Evolutionary conservation across 2,329 filamentous ascomycete genomes (phyloP), one percentile per base, ranked within the genome.

Genomic region (Aureobasidium sp.): DNA sequence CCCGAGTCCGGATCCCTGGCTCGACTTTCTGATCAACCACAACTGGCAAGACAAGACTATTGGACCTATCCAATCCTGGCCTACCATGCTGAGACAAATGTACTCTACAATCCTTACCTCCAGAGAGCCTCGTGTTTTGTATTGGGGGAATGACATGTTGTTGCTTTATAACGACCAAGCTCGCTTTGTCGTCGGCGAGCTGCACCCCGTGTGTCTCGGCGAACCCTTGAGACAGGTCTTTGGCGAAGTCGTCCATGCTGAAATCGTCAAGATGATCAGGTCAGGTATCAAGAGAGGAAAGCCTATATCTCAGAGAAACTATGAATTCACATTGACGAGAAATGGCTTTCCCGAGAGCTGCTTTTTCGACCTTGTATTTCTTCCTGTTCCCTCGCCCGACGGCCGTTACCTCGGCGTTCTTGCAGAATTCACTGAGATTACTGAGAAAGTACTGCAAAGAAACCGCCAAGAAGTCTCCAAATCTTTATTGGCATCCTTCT

Each of bases 301-400:
- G 13, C 23, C 47, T 3, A 10, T 43, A 13, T 25, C 15, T 4
- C 37, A 29, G 31, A 23, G 17, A 19, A 31, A 60, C 23, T 25
- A 53, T n/a, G 25, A 33, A 23, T 23, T 51, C 8, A 38, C 38
- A 6, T 19, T 60, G n/a, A 23, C 27, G 4, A n/a, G 58, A 19
- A 7, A 68, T 43, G 69, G 67, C 7, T 67, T 65, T 17, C 40
- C 65, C 5, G 69, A 72, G 50, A 67, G 70, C 58, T 67, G 65
- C 1, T 70, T 66, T 42, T 70, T 65, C 62, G 60, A 67, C 29
- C 66, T 67, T 40, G 65, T 66, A 17, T 53, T 69, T 10, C 57
- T 70, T 3, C 70, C 70, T 0, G 60, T 71, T 6, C 57, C 67
- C 11, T 65, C 64, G 4, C 21, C 29, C 17, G 57, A 63, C 40